Base-by-base conservation (phyloP, 495 filamentous ascomycete genomes). In the Penicillium dipodomyicola region DNA sequence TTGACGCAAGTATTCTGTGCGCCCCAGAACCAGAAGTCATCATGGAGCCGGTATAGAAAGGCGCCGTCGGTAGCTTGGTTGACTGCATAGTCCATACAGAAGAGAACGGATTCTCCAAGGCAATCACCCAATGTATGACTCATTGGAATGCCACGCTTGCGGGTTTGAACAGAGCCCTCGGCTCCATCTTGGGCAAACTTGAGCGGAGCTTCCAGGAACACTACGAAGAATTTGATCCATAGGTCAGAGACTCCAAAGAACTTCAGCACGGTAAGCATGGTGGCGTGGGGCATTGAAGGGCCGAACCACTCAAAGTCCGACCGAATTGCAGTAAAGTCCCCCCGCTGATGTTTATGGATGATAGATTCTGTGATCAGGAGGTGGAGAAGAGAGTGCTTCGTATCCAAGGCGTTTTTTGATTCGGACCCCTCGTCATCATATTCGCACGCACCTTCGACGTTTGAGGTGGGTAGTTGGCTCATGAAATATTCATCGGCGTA, bases 11-110 rank as follows among this genome's bases (percentile, higher is more conserved):
- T 75, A 5, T 74, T 56, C 27, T 83, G 79, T 7, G 80, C 68
- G 23, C 79, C 78, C 85, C 85, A 88, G 58, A 88, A 80, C 86
- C 86, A 88, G 57, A 88, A 82, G 61, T 88, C 85, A 60, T 88
- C 85, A 55, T 86, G 80, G 35, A 87, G 73, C 7, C 86, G 83
- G 58, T 84, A 86, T 14, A 88, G 67, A 32, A 80, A 72, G 6
- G 72, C 67, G 1, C 75, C 75, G 6, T 81, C 63, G 0, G 85
- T 79, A 9, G 63, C 64, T 53, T 87, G 81, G 53, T 88, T 89
- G 41, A 89, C 77, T 1, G 82, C 72, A 54, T 81, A 86, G 58
- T 89, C 86, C 66, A 89, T 77, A 58, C 80, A 84, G 65, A 88
- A 88, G 1, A 89, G 68, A 11, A 87, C 68, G 0, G 75, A 72